Conservation (phyloP, 1,284 basidiomycete species). For the Marasmius sp. region DNA sequence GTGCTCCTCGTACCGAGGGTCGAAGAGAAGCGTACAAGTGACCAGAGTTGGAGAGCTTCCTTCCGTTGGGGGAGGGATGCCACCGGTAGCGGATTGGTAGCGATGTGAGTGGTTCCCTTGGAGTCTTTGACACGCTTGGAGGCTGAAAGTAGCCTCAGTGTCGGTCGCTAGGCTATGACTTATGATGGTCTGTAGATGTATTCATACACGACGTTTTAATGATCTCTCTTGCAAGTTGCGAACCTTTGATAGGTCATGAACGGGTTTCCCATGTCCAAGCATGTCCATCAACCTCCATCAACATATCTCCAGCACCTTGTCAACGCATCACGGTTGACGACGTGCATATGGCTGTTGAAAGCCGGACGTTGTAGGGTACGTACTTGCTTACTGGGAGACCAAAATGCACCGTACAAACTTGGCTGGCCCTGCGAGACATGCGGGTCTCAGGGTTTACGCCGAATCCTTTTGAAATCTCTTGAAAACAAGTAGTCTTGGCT, state of each 20-base stretch:
- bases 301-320: background rate
- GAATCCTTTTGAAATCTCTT: no score
- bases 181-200: background rate
- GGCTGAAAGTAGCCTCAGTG: no score
- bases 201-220: background rate
- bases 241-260: background rate
- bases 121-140: no score
- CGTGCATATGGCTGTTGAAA: no score
- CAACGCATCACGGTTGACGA: no score
- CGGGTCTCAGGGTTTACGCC: no score
- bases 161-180: background rate
- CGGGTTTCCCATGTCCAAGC: no score
- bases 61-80: background rate
- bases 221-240: background rate
- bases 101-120: background rate
- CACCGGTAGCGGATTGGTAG: background rate
- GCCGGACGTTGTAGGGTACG: no score
- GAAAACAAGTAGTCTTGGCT: no score
- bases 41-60: conserved; percentile 1
- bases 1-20: background rate
- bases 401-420: no score
- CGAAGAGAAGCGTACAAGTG: background rate
- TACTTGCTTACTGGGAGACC: no score
- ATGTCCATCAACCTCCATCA: background rate
- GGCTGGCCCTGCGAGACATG: no score